A percentile compares a stretch with the other conserved stretches of the same genome.
phyloP scores from a whole-genome alignment of 768 basidiomycete genomes.

The Mrakia blollopis region DNA sequence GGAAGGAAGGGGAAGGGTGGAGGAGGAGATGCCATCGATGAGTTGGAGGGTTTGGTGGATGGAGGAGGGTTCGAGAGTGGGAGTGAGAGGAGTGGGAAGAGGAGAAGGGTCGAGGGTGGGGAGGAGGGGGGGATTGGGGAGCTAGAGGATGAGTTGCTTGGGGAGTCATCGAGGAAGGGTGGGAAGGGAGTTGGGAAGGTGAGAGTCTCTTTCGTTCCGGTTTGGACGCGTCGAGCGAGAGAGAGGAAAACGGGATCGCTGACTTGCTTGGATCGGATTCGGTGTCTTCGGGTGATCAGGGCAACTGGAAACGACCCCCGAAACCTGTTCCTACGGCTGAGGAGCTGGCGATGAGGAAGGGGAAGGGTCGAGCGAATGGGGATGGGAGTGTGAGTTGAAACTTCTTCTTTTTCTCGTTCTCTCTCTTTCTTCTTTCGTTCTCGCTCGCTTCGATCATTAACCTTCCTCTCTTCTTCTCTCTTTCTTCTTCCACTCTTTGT shows the following conservation, averaged over 20 bases:
- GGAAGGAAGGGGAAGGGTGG: not conserved
- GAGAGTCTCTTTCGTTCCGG: not conserved
- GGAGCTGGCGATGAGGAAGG: not conserved
- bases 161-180: not conserved
- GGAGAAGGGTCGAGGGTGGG: not conserved
- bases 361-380: not conserved
- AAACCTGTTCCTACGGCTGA: not conserved
- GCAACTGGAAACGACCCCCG: not conserved
- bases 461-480: not conserved
- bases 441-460: not conserved
- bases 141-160: not conserved
- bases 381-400: not conserved
- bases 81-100: not conserved
- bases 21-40: not conserved
- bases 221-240: not conserved
- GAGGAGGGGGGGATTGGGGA: not conserved
- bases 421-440: not conserved
- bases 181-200: not conserved
- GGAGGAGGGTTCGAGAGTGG: not conserved
- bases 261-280: not conserved
- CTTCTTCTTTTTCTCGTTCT: not conserved
- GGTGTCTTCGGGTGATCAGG: not conserved
- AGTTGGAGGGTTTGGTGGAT: not conserved
- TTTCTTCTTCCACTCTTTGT: not conserved
- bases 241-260: not conserved